Evolutionary conservation across 495 filamentous ascomycete species (phyloP).

Genomic region (Trichoderma reesei): DNA sequence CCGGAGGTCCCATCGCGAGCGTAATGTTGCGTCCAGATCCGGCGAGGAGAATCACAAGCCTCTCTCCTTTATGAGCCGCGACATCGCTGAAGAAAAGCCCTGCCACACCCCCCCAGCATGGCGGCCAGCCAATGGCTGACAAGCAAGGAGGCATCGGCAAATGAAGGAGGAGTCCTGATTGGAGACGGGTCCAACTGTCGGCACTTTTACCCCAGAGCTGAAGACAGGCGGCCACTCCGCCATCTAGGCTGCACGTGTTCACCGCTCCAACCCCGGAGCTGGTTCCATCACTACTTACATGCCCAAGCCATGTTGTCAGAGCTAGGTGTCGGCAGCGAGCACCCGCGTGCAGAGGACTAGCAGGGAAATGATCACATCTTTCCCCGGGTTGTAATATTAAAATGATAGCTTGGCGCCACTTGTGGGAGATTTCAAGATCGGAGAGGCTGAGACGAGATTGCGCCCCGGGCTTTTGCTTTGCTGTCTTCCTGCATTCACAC

Average conservation of each 20-base stretch:
- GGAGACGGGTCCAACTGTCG: not conserved
- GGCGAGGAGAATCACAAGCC: not conserved
- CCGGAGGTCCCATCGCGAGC: not conserved
- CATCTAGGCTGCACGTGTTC: not conserved
- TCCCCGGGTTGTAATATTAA: not conserved
- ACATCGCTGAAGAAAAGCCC: not conserved
- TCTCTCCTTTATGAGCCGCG: not conserved
- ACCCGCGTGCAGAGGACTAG: not conserved
- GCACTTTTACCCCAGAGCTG: not conserved
- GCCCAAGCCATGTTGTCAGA: not conserved
- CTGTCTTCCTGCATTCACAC: not conserved
- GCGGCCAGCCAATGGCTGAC: not conserved
- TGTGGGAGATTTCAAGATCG: not conserved
- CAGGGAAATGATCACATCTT: not conserved
- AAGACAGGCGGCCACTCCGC: not conserved
- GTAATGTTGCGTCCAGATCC: not conserved
- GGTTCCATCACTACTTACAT: not conserved
- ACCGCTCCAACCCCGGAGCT: not conserved
- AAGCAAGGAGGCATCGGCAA: not conserved
- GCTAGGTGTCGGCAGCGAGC: not conserved
- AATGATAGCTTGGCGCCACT: not conserved
- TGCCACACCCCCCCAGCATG: not conserved
- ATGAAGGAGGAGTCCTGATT: not conserved
- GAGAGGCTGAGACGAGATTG: not conserved
- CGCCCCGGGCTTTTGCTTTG: not conserved